Evolutionary conservation across 441 rosid genomes (phyloP).

Genomic region (Pelargonium myrrhifolium): DNA sequence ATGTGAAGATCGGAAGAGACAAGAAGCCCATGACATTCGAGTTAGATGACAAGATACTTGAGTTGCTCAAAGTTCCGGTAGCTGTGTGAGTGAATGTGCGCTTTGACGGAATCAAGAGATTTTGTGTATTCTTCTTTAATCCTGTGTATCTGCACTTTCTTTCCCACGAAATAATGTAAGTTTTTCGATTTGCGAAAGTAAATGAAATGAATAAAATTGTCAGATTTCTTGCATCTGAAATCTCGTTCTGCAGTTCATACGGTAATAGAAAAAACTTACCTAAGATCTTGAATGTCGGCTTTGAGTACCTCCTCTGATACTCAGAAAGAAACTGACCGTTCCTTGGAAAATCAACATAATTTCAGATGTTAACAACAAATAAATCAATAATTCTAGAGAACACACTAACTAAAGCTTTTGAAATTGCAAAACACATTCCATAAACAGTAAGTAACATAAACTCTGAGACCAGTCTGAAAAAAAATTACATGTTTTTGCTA

Average conservation of each 20-base stretch:
- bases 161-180: not conserved
- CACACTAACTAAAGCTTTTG: no score
- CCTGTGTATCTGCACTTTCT: not conserved
- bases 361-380: no score
- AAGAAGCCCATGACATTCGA: slow-evolving; percentile 67
- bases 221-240: not conserved
- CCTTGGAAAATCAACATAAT: no score
- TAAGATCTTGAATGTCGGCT: no score
- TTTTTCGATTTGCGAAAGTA: not conserved
- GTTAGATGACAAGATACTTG: slow-evolving; percentile 71
- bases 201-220: not conserved
- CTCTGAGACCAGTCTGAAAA: no score
- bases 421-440: no score
- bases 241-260: not conserved
- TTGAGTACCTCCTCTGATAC: no score
- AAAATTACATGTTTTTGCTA: no score
- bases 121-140: not conserved
- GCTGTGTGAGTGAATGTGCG: slow-evolving; percentile 28
- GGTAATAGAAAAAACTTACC: no score
- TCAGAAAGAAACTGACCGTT: no score
- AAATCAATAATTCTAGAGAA: no score
- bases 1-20: slow-evolving; percentile 73
- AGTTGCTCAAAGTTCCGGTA: slow-evolving; percentile 61
- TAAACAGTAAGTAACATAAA: no score
- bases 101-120: not conserved